Evolutionary conservation across 495 filamentous ascomycete genomes (phyloP), one percentile per base, ranked within the genome.

Genomic region (Glutinoglossum americanum): DNA sequence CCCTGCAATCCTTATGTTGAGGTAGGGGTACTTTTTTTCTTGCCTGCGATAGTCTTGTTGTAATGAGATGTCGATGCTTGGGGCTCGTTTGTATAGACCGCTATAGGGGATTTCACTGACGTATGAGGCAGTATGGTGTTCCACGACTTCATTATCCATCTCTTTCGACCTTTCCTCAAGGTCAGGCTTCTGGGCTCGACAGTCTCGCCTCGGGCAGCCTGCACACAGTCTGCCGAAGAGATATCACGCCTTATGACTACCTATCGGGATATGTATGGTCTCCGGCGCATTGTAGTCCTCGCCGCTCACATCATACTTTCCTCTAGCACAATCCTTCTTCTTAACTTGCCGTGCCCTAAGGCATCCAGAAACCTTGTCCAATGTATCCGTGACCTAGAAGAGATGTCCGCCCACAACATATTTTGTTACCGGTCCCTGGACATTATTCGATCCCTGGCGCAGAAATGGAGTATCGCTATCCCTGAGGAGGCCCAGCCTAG

Each of bases 101-200:
- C 19, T 10, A 39, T 33, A 3, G 1, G 10, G 4, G 21, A 23
- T 6, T 35, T 33, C 15, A 11, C 58, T 60, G 48, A 61, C 54
- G 7, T 33, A 3, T 17, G 17, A 0, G 25, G 17, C 33, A 71
- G 69, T 59, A 62, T 68, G 51, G 67, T 65, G 45, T 72, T 68
- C 44, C 66, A 70, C 45, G 61, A 60, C 28, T 65, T 64, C 25
- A 59, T 71, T 4, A 59, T 69, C 10, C 61, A 65, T 53, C 67
- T 72, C 39, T 72, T 70, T 60, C 67, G 69, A 13, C 69, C 69
- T 0, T 69, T 70, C 45, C 61, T 70, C 23, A 64, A 62, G 54
- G 62, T 66, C 17, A 56, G 59, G 7, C 58, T 71, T 21, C 61
- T 61, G 7, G 37, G 65, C 25, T 63, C 61, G 0, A 45, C 62